These are phyloP conservation scores for Scorias spongiosa DNA, from an alignment of 2,329 filamentous ascomycete species.

Conservation along the genomic window DNA sequence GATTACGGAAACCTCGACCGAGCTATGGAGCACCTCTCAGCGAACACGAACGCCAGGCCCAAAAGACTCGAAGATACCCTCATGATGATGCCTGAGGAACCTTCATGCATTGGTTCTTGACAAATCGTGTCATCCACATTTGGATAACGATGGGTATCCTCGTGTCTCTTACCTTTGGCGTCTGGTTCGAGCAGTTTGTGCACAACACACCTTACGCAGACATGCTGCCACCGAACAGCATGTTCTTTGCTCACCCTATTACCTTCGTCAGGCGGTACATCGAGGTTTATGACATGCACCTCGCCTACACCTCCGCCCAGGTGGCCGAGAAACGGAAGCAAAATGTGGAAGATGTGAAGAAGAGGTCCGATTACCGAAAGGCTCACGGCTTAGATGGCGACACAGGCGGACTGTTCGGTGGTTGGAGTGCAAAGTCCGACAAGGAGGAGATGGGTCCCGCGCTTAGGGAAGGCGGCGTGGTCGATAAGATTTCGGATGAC, in stretches of 20 bases:
- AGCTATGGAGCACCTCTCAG: slow-evolving; percentile 63
- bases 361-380: slow-evolving; percentile 71
- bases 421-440: slow-evolving; percentile 28
- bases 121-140: slow-evolving; percentile 60
- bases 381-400: slow-evolving; percentile 63
- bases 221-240: slow-evolving; percentile 56
- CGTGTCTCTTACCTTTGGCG: slow-evolving; percentile 51
- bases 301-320: slow-evolving; percentile 52
- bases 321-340: slow-evolving; percentile 57
- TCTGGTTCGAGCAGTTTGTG: slow-evolving; percentile 66
- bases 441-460: slow-evolving; percentile 19
- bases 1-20: slow-evolving; percentile 44
- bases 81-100: slow-evolving; percentile 78
- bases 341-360: slow-evolving; percentile 71
- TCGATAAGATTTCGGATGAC: neutral
- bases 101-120: slow-evolving; percentile 72
- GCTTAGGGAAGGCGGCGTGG: slow-evolving; percentile 23
- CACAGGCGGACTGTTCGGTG: slow-evolving; percentile 33
- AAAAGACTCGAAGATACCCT: slow-evolving; percentile 62
- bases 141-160: slow-evolving; percentile 70
- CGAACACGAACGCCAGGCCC: slow-evolving; percentile 48
- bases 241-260: slow-evolving; percentile 56
- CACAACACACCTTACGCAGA: slow-evolving; percentile 64
- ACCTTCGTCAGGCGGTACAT: slow-evolving; percentile 48
- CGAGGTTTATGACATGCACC: slow-evolving; percentile 62